Conservation (phyloP, 192 early-diverging fungal species). For the Entophlyctis luteolus region DNA sequence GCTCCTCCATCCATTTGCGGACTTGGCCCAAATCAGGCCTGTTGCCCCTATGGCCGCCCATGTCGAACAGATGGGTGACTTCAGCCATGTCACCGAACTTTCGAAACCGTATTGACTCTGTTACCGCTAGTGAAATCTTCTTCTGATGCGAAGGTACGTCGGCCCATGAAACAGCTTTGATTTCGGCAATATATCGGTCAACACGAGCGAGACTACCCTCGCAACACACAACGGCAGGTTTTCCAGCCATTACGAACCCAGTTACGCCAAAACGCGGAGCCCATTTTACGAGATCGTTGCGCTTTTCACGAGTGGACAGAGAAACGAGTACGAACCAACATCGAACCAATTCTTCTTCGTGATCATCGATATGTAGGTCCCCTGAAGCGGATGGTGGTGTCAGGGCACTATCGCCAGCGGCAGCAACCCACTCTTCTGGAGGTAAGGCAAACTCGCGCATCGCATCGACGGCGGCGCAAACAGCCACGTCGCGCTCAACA, state of each 20-base stretch:
- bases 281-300: constrained; percentile 11
- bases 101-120: not conserved
- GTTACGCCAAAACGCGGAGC: not conserved
- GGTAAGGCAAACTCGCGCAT: not conserved
- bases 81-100: constrained; percentile 11
- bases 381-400: not conserved
- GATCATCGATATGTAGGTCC: not conserved
- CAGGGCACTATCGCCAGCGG: not conserved
- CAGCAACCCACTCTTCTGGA: not conserved
- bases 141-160: constrained; percentile 15
- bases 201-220: not conserved
- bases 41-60: constrained; percentile 6
- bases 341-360: not conserved
- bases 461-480: not conserved
- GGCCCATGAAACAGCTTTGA: constrained; percentile 10
- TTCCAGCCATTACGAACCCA: constrained; percentile 16
- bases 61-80: constrained; percentile 15
- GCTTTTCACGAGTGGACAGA: not conserved
- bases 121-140: constrained; percentile 7
- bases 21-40: constrained; percentile 16
- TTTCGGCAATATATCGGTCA: constrained; percentile 13
- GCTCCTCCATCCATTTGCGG: constrained; percentile 1
- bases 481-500: not conserved
- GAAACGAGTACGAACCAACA: constrained; percentile 18
- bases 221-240: constrained; percentile 2